A percentile compares a stretch with the other conserved stretches of the same genome.
Evolutionary conservation across 345 rosid species (phyloP).

Genomic region (Geranium rotundifolium): DNA sequence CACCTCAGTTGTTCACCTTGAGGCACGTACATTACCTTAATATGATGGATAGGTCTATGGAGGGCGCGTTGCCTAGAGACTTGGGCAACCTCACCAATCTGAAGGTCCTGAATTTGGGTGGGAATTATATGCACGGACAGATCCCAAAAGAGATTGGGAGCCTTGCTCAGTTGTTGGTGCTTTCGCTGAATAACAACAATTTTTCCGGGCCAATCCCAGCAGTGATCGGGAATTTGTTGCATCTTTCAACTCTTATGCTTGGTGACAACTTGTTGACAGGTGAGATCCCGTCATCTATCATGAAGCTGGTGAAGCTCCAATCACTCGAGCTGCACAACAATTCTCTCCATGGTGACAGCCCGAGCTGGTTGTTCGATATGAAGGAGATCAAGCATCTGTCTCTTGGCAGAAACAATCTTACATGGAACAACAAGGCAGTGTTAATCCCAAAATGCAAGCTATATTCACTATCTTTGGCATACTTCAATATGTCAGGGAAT

Average conservation of each 20-base stretch:
- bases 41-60: conserved; percentile 11
- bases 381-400: conserved; percentile 16
- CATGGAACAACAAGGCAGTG: conserved; percentile 20
- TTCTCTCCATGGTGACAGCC: conserved; percentile 23
- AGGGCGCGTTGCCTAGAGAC: conserved; percentile 6
- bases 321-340: conserved; percentile 21
- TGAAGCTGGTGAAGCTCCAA: conserved; percentile 20
- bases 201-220: conserved; percentile 16
- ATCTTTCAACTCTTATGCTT: conserved; percentile 16
- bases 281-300: conserved; percentile 23
- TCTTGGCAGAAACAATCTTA: conserved; percentile 33
- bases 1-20: conserved; percentile 17
- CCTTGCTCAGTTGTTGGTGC: conserved; percentile 11
- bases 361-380: conserved; percentile 30
- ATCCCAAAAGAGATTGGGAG: conserved; percentile 21
- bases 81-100: conserved; percentile 8
- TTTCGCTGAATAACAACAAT: conserved; percentile 13
- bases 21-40: conserved; percentile 18
- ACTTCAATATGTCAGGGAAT: conserved; percentile 8
- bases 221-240: conserved; percentile 19
- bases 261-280: conserved; percentile 22
- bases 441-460: conserved; percentile 19
- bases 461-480: conserved; percentile 20
- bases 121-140: conserved; percentile 14
- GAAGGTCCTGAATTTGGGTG: conserved; percentile 15